Evolutionary conservation across 2,329 filamentous ascomycete genomes (phyloP).

Genomic region (Penicillium frequentans): DNA sequence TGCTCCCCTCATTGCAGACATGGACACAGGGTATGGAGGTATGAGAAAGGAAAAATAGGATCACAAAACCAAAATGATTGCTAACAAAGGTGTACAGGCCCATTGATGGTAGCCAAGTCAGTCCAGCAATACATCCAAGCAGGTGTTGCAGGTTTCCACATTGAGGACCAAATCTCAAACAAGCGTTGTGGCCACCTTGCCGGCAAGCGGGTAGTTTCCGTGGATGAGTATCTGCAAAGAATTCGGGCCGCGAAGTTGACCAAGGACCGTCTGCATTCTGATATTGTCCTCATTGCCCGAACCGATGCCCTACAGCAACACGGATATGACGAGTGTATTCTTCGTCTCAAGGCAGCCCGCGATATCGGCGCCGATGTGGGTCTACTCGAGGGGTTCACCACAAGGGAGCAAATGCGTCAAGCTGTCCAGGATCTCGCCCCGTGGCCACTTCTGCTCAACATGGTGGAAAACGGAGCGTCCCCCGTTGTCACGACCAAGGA

Average conservation of each 20-base stretch:
- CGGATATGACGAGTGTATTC: slow-evolving; percentile 44
- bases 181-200: slow-evolving; percentile 44
- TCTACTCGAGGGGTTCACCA: slow-evolving; percentile 43
- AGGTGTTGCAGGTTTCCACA: slow-evolving; percentile 57
- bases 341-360: slow-evolving; percentile 38
- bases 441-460: slow-evolving; percentile 44
- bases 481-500: slow-evolving; percentile 40
- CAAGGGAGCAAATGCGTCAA: slow-evolving; percentile 35
- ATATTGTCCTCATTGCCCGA: slow-evolving; percentile 46
- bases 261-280: slow-evolving; percentile 35
- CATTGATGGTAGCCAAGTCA: slow-evolving; percentile 48
- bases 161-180: slow-evolving; percentile 56
- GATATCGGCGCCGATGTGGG: slow-evolving; percentile 42
- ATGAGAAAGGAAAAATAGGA: not conserved
- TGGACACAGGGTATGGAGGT: slow-evolving; percentile 56
- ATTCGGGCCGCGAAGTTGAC: slow-evolving; percentile 38
- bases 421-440: slow-evolving; percentile 39
- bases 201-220: slow-evolving; percentile 40
- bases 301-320: slow-evolving; percentile 40
- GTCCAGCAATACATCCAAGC: slow-evolving; percentile 52
- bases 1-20: slow-evolving; percentile 60
- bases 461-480: slow-evolving; percentile 44
- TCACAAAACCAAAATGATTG: not conserved
- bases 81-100: slow-evolving; percentile 28
- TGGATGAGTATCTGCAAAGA: slow-evolving; percentile 36